phyloP scores from a whole-genome alignment of 352 stramenopile species.

The Pilasporangium apinafurcum region DNA sequence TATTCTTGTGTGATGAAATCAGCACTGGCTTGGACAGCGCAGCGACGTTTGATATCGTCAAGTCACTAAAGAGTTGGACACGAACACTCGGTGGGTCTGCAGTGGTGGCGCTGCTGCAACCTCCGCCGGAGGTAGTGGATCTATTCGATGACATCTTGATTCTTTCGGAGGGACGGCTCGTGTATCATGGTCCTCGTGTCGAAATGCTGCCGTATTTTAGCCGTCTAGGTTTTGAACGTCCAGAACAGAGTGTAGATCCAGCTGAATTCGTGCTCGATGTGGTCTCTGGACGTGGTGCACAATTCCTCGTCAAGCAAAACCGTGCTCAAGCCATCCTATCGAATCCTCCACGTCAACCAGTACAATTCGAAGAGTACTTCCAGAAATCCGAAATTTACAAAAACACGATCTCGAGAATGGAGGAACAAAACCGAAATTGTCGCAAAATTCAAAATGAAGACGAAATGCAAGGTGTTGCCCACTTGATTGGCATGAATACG shows the following conservation, averaged over 20 bases:
- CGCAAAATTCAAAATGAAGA: background rate
- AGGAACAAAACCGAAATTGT: conserved; percentile 7
- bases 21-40: conserved; percentile 87
- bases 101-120: conserved; percentile 28
- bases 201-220: conserved; percentile 66
- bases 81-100: conserved; percentile 23
- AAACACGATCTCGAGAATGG: conserved; percentile 1
- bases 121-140: conserved; percentile 84
- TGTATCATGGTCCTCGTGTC: conserved; percentile 75
- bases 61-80: conserved; percentile 32
- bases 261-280: conserved; percentile 32
- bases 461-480: conserved; percentile 5
- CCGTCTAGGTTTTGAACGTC: conserved; percentile 37
- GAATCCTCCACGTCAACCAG: conserved; percentile 7
- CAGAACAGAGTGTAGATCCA: conserved; percentile 15
- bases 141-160: conserved; percentile 92
- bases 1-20: conserved; percentile 88
- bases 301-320: conserved; percentile 7
- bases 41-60: conserved; percentile 87
- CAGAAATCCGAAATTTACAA: conserved; percentile 9
- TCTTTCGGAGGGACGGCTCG: conserved; percentile 74
- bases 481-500: conserved; percentile 11
- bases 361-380: conserved; percentile 22
- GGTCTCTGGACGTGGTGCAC: conserved; percentile 15
- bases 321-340: background rate